These are phyloP conservation scores for Heliamphora pulchella DNA, from an alignment of 179 eudicot species.

Conservation along the genomic window DNA sequence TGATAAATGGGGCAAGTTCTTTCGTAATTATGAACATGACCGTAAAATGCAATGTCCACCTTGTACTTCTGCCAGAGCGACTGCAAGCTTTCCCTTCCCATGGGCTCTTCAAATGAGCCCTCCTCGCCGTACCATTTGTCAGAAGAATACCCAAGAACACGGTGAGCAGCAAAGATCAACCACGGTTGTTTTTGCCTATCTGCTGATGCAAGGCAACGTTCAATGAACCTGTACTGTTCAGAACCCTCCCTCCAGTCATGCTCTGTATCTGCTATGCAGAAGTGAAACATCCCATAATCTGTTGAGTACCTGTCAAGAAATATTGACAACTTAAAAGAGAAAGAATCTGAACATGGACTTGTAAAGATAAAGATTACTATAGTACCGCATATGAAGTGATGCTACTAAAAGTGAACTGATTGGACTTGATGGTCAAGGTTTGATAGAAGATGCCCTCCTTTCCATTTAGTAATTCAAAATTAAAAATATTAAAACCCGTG, in stretches of 20 bases:
- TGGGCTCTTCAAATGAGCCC: conserved; percentile 71
- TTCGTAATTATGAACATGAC: conserved; percentile 78
- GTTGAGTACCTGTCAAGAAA: conserved; percentile 36
- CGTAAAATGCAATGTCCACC: conserved; percentile 66
- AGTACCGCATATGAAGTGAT: neutral
- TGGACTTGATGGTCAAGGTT: no score
- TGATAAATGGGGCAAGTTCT: conserved; percentile 68
- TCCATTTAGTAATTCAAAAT: no score
- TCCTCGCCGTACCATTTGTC: conserved; percentile 36
- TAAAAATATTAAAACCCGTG: no score
- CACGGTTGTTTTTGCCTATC: conserved; percentile 71
- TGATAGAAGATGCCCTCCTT: no score
- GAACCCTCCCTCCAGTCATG: conserved; percentile 76
- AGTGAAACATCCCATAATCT: conserved; percentile 74
- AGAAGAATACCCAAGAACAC: conserved; percentile 68
- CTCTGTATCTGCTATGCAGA: conserved; percentile 68
- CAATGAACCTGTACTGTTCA: conserved; percentile 64
- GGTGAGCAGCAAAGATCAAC: conserved; percentile 67
- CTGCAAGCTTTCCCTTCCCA: conserved; percentile 69
- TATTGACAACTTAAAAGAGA: neutral
- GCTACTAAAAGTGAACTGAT: neutral
- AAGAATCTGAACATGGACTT: neutral
- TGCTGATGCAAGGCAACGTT: conserved; percentile 54
- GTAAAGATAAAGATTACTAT: neutral
- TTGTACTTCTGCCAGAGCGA: conserved; percentile 72